Conservation (phyloP, 257 asterid genomes). For the Vinca minor region DNA sequence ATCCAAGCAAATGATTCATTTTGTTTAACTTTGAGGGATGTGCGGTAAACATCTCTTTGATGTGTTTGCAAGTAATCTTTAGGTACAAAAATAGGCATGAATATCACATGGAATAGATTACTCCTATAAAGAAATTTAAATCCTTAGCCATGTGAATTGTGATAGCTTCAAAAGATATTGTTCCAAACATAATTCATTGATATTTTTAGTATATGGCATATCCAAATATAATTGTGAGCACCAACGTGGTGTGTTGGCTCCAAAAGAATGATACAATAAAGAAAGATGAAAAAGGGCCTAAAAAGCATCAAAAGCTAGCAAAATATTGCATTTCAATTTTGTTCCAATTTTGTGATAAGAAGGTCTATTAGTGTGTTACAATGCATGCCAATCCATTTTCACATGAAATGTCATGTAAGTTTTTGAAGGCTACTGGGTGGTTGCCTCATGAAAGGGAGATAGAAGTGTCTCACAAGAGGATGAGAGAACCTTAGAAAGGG, state of each 20-base stretch:
- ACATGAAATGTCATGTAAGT: too few species aligned
- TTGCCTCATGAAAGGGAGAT: too few species aligned
- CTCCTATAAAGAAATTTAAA: not conserved
- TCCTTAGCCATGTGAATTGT: not conserved
- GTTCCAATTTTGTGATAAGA: conserved; percentile 1
- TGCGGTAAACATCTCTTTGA: not conserved
- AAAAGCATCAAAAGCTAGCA: not conserved
- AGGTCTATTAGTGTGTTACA: not conserved
- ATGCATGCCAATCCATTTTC: not conserved
- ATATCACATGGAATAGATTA: not conserved
- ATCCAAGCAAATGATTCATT: too few species aligned
- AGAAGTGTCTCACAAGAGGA: too few species aligned
- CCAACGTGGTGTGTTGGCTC: conserved; percentile 4
- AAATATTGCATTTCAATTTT: not conserved
- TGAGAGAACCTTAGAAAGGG: too few species aligned
- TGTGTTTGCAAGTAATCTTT: not conserved
- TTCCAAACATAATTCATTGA: not conserved
- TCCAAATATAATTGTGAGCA: not conserved
- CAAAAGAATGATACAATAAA: conserved; percentile 1
- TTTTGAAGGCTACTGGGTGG: too few species aligned
- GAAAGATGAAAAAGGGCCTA: not conserved
- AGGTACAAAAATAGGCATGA: conserved; percentile 1
- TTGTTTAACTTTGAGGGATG: not conserved
- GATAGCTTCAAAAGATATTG: not conserved
- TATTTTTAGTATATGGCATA: not conserved